Conservation (phyloP, 257 asterid genomes). For the Solanum pimpinellifolium region DNA sequence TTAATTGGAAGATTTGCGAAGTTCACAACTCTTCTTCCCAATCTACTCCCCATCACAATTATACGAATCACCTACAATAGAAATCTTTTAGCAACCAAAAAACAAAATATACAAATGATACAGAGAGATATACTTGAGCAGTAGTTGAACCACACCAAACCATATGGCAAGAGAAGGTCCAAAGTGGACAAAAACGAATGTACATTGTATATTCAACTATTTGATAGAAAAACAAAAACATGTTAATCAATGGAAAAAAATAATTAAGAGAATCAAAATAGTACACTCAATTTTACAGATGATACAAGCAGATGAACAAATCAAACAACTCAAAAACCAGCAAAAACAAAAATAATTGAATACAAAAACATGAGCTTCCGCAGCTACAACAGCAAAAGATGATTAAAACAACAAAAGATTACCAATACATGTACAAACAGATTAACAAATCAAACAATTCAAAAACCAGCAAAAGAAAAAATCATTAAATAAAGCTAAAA, state of each 20-base stretch:
- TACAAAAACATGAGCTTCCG: not conserved
- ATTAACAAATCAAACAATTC: not conserved
- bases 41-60: constrained; percentile 51
- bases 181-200: not conserved
- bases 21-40: constrained; percentile 73
- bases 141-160: not conserved
- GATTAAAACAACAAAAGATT: not conserved
- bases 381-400: not conserved
- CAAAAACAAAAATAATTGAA: not conserved
- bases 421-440: not conserved
- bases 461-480: not conserved
- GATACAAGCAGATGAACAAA: not conserved
- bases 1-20: constrained; percentile 81
- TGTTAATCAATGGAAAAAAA: not conserved
- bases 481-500: not conserved
- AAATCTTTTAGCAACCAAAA: not conserved
- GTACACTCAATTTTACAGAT: not conserved
- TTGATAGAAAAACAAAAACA: not conserved
- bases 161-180: not conserved
- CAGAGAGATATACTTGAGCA: not conserved
- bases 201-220: not conserved
- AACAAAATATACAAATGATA: not conserved
- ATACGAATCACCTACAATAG: not conserved
- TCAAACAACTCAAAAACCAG: not conserved
- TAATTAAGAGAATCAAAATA: not conserved